Evolutionary conservation across 2,329 filamentous ascomycete genomes (phyloP).

Genomic region (Talaromyces sp.): DNA sequence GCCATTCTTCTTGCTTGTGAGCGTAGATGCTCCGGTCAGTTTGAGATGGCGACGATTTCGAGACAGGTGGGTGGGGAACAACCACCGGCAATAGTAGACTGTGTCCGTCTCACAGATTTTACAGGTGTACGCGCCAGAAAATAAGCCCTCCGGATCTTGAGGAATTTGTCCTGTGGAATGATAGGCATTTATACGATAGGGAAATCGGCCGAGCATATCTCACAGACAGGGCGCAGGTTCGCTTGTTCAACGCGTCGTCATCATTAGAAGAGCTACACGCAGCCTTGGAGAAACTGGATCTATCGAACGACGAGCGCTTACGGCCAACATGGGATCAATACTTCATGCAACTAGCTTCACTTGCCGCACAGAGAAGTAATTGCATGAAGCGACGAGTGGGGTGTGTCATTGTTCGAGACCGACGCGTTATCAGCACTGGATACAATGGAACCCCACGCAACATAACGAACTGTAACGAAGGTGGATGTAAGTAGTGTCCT

Average conservation of each 20-base stretch:
- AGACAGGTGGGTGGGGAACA: conserved; percentile 51
- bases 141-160: conserved; percentile 55
- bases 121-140: conserved; percentile 49
- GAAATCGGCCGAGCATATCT: conserved; percentile 69
- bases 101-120: conserved; percentile 35
- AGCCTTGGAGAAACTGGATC: conserved; percentile 70
- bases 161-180: conserved; percentile 62
- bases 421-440: conserved; percentile 86
- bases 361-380: conserved; percentile 87
- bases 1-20: conserved; percentile 90
- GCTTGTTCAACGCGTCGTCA: conserved; percentile 79
- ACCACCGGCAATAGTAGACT: conserved; percentile 47
- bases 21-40: conserved; percentile 83
- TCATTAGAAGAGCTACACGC: conserved; percentile 69
- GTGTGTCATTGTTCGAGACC: conserved; percentile 83
- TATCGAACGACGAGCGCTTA: conserved; percentile 74
- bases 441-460: conserved; percentile 97
- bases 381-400: conserved; percentile 98
- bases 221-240: conserved; percentile 76
- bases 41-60: conserved; percentile 80
- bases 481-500: conserved; percentile 63
- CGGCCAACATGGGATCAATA: conserved; percentile 94
- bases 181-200: conserved; percentile 70
- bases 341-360: conserved; percentile 93
- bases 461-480: conserved; percentile 85